Base-by-base conservation (phyloP, 768 basidiomycete species). In the Tricholomella constricta region DNA sequence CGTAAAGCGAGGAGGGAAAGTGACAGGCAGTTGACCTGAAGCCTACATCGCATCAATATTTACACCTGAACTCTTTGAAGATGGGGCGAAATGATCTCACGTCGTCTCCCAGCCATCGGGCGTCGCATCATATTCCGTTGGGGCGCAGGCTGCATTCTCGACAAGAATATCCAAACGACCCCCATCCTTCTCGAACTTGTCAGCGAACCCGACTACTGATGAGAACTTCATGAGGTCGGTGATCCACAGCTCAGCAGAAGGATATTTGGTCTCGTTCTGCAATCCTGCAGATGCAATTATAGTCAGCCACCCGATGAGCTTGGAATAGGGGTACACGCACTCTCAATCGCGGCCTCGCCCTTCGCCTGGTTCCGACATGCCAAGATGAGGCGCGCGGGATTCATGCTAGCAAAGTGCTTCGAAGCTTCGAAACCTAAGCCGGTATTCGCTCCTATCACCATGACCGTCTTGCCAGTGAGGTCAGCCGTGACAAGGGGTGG, bases 391-490 rank as follows among this genome's bases (percentile, higher is more conserved):
- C 63, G 66, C 0, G 50, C 68, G 10, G 78, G 68, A 36, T 71
- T 72, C 78, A 80, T 76, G 1, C 49, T 40, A 0, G 77, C 78
- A 36, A 80, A 76, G 51, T 79, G 74, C 48, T 73, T 77, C 12
- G 74, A 68, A 0, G 76, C 72, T 54, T 80, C 78, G 42, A 78
- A 72, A 0, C 80, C 80, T 2, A 82, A 45, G 1, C 80, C 84
- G 23, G 70, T 69, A 55, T 85, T 85, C 2, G 81, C 78, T 5
- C 72, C 75, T 29, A 74, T 69, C 17, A 85, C 73, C 14, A 83
- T 45, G 20, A 83, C 69, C 2, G 77, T 78, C 58, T 78, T 79
- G 2, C 75, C 76, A 10, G 62, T 59, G 19, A 82, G 65, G 51
- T 78, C 73, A 0, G 58, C 68, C 2, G 61, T 56, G 10, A 66